These are phyloP conservation scores for Leccinum angustisporum DNA, from an alignment of 1,284 basidiomycete species.

Conservation along the genomic window DNA sequence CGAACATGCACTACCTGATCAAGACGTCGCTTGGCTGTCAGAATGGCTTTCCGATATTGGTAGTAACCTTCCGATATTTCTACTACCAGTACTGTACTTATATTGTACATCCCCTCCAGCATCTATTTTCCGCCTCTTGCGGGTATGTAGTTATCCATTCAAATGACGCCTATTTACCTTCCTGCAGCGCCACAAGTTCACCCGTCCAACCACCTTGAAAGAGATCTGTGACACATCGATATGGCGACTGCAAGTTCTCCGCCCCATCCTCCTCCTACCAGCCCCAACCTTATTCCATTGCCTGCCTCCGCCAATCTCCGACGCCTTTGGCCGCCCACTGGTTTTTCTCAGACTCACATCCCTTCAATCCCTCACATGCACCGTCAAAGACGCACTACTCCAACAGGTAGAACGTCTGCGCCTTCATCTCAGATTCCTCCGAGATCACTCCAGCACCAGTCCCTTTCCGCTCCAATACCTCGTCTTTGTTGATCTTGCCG, in stretches of 20 bases:
- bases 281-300: constrained; percentile 40
- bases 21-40: constrained; percentile 48
- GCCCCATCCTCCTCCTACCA: constrained; percentile 30
- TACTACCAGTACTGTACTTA: not conserved
- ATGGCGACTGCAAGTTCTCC: constrained; percentile 58
- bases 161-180: not conserved
- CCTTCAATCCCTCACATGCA: constrained; percentile 41
- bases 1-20: constrained; percentile 51
- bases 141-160: constrained; percentile 42
- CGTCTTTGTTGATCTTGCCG: constrained; percentile 65
- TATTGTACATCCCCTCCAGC: constrained; percentile 35
- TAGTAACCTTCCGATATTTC: constrained; percentile 21
- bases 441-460: constrained; percentile 37
- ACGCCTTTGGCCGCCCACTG: constrained; percentile 64
- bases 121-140: constrained; percentile 63
- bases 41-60: constrained; percentile 64
- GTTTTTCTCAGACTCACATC: constrained; percentile 41
- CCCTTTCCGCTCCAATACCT: constrained; percentile 61
- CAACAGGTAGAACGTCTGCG: constrained; percentile 56
- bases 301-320: constrained; percentile 44
- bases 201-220: constrained; percentile 61
- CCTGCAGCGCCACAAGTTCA: constrained; percentile 64
- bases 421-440: constrained; percentile 42
- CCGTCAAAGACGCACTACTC: constrained; percentile 44
- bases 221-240: constrained; percentile 52